Evolutionary conservation across 768 basidiomycete species (phyloP).

Genomic region (Coprinopsis marcescibilis): DNA sequence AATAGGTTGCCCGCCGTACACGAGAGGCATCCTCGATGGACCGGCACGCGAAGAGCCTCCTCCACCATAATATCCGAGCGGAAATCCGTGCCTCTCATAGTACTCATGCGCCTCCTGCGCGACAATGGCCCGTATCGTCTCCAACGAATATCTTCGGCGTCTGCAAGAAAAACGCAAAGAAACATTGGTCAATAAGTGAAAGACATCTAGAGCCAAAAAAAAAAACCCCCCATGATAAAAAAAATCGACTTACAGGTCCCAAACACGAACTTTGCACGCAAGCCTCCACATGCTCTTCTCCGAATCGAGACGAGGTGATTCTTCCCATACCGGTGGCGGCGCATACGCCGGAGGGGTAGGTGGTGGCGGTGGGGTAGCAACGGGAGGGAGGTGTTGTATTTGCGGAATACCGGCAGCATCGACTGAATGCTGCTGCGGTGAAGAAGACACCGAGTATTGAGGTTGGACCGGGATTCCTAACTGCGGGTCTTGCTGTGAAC

Average conservation of each 20-base stretch:
- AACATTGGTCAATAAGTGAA: background rate
- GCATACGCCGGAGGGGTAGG: background rate
- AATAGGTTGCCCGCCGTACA: conserved; percentile 1
- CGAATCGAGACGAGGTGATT: conserved; percentile 10
- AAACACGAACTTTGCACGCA: conserved; percentile 11
- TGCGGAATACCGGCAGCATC: background rate
- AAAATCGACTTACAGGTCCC: conserved; percentile 10
- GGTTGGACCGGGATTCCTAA: no score
- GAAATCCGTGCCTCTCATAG: conserved; percentile 11
- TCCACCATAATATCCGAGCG: conserved; percentile 3
- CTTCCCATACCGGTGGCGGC: conserved; percentile 8
- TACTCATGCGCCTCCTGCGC: conserved; percentile 12
- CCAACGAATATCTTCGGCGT: conserved; percentile 7
- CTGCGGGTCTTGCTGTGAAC: no score
- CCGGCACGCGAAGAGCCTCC: background rate
- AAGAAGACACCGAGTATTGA: no score
- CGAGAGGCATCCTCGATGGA: background rate
- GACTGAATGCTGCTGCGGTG: background rate
- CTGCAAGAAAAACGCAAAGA: background rate
- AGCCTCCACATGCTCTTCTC: conserved; percentile 12
- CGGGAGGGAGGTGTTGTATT: background rate
- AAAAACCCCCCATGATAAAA: no score
- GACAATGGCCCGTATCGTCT: conserved; percentile 7
- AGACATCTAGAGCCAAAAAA: background rate
- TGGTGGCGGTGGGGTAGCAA: background rate